Base-by-base conservation (phyloP, 2,329 filamentous ascomycete species). In the Calonectria hongkongensis region DNA sequence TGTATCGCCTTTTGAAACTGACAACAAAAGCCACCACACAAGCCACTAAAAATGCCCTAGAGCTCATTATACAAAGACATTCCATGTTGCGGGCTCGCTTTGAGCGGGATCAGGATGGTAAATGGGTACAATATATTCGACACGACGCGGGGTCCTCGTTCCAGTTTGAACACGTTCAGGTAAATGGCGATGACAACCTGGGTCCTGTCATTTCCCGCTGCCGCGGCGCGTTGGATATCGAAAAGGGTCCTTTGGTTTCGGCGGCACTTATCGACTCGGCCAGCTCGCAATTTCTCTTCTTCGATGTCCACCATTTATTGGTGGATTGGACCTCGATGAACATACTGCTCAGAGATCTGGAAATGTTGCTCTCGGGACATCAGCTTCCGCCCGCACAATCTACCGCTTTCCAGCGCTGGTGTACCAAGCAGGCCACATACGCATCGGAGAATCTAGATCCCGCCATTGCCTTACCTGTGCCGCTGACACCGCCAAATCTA, bases 271-370 rank as follows among this genome's bases (percentile, higher is more conserved):
- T 75, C 41, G 60, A 74, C 28, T 67, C 69, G 13, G 39, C 45
- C 56, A 33, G 25, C 6, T 28, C 21, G n/a, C 67, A 70, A 41
- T n/a, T 64, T 27, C 56, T 73, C 45, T 27, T 50, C 30, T 36
- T 74, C 21, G 43, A 36, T 45, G 72, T 73, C 25, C 74, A 76
- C 39, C 73, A 76, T 50, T 25, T 73, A 0, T 63, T 74, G n/a
- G 78, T 80, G 30, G 87, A 88, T 76, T 86, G 88, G 78, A 88
- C 88, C 73, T 89, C 87, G 45, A 88, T 87, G 45, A 87, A 87
- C 27, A 88, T 73, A 10, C 15, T 74, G 41, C 16, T 64, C 5
- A 27, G 56, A 28, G 64, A 74, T 33, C 47, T 74, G 12, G 67
- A 73, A 58, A 50, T 67, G 36, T n/a, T 64, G 43, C 39, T 73